These are phyloP conservation scores for Cucumis melo DNA, from an alignment of 306 rosid species.

Conservation along the genomic window DNA sequence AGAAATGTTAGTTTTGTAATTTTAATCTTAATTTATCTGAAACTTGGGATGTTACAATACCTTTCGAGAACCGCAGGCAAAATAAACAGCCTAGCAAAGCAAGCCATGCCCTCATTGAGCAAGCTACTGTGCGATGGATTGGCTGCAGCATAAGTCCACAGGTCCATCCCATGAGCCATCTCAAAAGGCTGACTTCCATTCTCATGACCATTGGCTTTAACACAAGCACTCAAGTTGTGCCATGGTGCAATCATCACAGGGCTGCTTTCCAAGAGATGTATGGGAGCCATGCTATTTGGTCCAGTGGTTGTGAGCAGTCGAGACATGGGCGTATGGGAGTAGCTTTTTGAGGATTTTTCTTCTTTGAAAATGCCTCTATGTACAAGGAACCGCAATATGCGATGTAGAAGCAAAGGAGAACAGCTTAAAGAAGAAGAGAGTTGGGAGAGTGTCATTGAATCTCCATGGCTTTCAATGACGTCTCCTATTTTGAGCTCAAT, in stretches of 20 bases:
- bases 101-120: constrained; percentile 55
- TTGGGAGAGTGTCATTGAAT: neutral
- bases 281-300: neutral
- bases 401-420: neutral
- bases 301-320: neutral
- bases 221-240: neutral
- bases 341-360: neutral
- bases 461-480: neutral
- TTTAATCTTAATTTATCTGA: no score
- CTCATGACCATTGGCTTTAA: neutral
- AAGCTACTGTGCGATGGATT: constrained; percentile 28
- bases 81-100: constrained; percentile 16
- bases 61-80: constrained; percentile 11
- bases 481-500: constrained; percentile 46
- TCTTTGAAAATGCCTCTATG: constrained; percentile 21
- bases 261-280: neutral
- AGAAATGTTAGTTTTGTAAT: no score
- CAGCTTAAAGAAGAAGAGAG: constrained; percentile 15
- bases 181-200: constrained; percentile 12
- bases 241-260: neutral
- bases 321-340: constrained; percentile 23
- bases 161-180: constrained; percentile 31
- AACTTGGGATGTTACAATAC: constrained; percentile 1
- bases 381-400: neutral
- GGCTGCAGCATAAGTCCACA: constrained; percentile 27